These are phyloP conservation scores for Paramecium caudatum DNA, from an alignment of 73 alveolate genomes.

Conservation along the genomic window DNA sequence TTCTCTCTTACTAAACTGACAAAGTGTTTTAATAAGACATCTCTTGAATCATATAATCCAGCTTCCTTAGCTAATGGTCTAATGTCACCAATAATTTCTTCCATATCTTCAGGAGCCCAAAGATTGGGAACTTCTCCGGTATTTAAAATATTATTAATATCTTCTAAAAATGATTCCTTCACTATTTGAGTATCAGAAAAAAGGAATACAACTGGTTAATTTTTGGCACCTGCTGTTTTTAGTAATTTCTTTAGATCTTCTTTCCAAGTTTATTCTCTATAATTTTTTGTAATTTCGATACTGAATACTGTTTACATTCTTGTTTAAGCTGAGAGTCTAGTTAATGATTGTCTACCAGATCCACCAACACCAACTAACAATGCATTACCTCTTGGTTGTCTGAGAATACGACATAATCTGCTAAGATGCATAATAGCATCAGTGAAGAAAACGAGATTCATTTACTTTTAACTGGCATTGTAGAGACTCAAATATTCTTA, in stretches of 20 bases:
- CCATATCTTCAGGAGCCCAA: conserved; percentile 98
- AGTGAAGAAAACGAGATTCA: conserved; percentile 99
- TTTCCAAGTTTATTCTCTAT: conserved; percentile 97
- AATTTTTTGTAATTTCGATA: conserved; percentile 98
- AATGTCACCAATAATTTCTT: conserved; percentile 96
- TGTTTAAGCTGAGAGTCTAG: conserved; percentile 95
- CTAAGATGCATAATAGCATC: conserved; percentile 99
- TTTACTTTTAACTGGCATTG: conserved; percentile 79
- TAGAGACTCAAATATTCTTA: conserved; percentile 13
- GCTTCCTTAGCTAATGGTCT: conserved; percentile 99
- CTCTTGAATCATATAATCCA: conserved; percentile 97
- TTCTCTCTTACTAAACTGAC: conserved; percentile 98
- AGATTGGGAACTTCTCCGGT: conserved; percentile 99
- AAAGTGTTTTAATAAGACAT: conserved; percentile 96
- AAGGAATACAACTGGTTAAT: conserved; percentile 93
- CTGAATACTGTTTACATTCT: conserved; percentile 93
- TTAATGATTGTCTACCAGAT: conserved; percentile 99
- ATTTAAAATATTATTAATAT: conserved; percentile 99
- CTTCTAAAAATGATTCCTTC: conserved; percentile 99
- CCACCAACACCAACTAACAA: conserved; percentile 99
- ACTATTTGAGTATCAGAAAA: conserved; percentile 99
- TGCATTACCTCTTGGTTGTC: conserved; percentile 99
- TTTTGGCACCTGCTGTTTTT: conserved; percentile 93
- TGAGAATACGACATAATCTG: conserved; percentile 96
- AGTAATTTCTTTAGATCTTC: conserved; percentile 98